Percentiles rank a stretch among this genome's conserved stretches.
phyloP scores from a whole-genome alignment of 1,284 basidiomycete genomes.

The Trametes hirsuta region DNA sequence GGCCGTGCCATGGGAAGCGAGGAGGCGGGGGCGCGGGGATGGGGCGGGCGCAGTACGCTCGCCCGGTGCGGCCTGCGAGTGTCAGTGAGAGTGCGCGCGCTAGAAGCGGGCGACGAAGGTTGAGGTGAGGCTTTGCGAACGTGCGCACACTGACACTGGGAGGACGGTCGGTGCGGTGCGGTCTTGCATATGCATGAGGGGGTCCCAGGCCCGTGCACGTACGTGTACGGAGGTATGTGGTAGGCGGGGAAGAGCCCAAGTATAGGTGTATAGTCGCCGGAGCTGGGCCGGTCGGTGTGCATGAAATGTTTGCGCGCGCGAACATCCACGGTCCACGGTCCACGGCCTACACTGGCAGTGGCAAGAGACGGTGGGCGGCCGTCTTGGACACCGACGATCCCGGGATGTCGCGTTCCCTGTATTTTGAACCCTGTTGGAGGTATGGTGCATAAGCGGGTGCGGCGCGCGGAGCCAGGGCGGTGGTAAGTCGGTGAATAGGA shows the following conservation, averaged over 20 bases:
- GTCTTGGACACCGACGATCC: slow-evolving; percentile 14
- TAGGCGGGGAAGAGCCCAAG: slow-evolving; percentile 14
- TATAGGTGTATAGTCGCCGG: slow-evolving; percentile 15
- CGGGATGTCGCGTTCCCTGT: slow-evolving; percentile 8
- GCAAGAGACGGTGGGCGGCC: neutral
- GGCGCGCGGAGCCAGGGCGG: slow-evolving; percentile 6
- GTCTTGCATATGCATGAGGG: no score
- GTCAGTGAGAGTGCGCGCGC: neutral
- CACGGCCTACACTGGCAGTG: no score
- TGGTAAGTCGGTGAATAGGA: slow-evolving; percentile 16
- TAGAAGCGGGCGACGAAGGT: neutral
- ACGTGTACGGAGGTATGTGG: neutral
- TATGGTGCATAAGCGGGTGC: no score
- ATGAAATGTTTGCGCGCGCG: no score
- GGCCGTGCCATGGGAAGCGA: no score
- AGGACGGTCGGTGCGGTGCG: no score
- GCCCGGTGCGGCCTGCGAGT: neutral
- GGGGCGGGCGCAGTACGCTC: slow-evolving; percentile 3
- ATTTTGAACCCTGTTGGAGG: neutral
- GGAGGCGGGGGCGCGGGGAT: neutral
- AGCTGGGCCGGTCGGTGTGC: slow-evolving; percentile 8
- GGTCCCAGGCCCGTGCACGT: neutral
- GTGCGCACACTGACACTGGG: no score
- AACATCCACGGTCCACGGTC: no score
- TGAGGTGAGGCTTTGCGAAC: no score